Evolutionary conservation across 768 basidiomycete species (phyloP), one percentile per base, ranked within the genome.

Genomic region (Tricholoma sp.): DNA sequence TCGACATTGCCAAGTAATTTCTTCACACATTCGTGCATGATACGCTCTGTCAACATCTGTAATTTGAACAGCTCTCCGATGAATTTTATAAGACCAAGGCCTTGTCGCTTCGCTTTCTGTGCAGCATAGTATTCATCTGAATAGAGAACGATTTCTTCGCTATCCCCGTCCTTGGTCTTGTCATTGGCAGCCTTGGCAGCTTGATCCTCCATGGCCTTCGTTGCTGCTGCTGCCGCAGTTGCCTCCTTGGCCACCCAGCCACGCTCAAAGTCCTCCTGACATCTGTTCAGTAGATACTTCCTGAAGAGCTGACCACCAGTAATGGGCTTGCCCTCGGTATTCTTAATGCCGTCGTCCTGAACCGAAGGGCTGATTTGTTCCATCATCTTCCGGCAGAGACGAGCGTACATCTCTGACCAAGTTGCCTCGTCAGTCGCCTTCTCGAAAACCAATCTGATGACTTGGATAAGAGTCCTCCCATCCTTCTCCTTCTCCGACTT

Each of bases 1-100:
- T 93, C 87, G 56, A 96, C 88, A 68, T 99, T 98, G 54, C 88
- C 83, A 11, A 98, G 78, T 11, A 98, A 81, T 74, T 96, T 94
- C 82, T 94, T 93, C 68, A 98, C 86, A 78, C 96, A 99, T 72
- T 94, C 91, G 77, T 94, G 91, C 91, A 98, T 99, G 75, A 98
- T 96, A 63, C 93, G 88, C 75, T 94, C 93, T 49, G 94, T 94
- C 54, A 98, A 78, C 94, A 98, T 97, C 74, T 92, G 90, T n/a
- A 99, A 78, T 76, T 98, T 98, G 87, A 94, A 99, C 54, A 98
- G 78, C 74, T 99, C 96, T 60, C 96, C 95, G 60, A 98, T 98
- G 76, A 99, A 95, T 72, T 91, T 92, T 76, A 98, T 94, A 63
- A 99, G 82, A 77, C 96, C 94, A 11, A 98, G 86, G 70, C 96